Percentiles rank a stretch among this genome's conserved stretches.
These are phyloP conservation scores for Metschnikowia orientalis DNA, from an alignment of 805 yeast genomes.

Conservation along the genomic window DNA sequence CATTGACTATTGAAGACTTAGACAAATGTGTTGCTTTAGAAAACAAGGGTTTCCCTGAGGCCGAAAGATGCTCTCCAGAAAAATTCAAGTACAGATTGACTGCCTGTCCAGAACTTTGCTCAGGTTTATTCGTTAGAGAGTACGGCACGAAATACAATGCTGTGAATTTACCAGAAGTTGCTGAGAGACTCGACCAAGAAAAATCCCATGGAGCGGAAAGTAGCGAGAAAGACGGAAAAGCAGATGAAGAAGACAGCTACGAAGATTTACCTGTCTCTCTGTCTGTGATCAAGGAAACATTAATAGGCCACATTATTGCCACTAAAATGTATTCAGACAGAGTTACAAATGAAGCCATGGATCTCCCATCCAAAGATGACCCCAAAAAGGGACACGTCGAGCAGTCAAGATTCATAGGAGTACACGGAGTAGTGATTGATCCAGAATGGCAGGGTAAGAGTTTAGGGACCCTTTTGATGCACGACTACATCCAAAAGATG, in stretches of 20 bases:
- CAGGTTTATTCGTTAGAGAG: conserved; percentile 79
- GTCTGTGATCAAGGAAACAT: conserved; percentile 52
- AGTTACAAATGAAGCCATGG: conserved; percentile 60
- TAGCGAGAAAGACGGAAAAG: conserved; percentile 17
- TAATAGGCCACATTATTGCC: conserved; percentile 78
- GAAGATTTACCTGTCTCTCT: conserved; percentile 45
- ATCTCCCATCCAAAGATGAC: conserved; percentile 41
- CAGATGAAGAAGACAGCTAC: conserved; percentile 26
- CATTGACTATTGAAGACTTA: conserved; percentile 46
- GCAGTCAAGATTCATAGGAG: conserved; percentile 65
- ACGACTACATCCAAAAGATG: conserved; percentile 87
- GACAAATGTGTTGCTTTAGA: conserved; percentile 62
- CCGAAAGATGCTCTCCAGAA: conserved; percentile 65
- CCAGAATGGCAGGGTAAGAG: conserved; percentile 77
- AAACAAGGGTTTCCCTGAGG: conserved; percentile 59
- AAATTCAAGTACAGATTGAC: conserved; percentile 63
- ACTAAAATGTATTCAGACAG: conserved; percentile 56
- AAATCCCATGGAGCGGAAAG: conserved; percentile 10
- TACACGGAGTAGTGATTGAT: conserved; percentile 77
- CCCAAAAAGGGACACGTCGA: conserved; percentile 64
- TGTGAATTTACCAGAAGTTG: conserved; percentile 39
- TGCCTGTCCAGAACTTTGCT: conserved; percentile 84
- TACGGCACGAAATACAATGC: conserved; percentile 46
- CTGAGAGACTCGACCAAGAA: conserved; percentile 29
- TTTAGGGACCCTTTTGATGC: conserved; percentile 75